A percentile compares a stretch with the other conserved stretches of the same genome.
Evolutionary conservation across 2,329 filamentous ascomycete genomes (phyloP).

Genomic region (Myrmaecium sp.): DNA sequence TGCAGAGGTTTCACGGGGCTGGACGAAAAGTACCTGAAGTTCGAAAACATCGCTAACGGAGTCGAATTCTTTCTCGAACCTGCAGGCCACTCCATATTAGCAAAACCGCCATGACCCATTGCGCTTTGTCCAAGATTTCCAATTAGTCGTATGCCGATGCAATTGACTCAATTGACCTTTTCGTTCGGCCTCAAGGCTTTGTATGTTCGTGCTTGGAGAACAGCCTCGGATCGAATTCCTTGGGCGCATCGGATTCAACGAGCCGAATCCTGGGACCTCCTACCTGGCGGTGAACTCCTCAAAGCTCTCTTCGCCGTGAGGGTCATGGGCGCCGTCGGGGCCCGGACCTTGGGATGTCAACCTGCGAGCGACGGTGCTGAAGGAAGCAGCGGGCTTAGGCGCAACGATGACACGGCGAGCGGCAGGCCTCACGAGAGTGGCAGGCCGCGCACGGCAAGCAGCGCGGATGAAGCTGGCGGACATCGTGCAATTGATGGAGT

Average conservation of each 20-base stretch:
- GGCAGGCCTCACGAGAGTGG: conserved; percentile 45
- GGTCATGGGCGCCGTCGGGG: conserved; percentile 23
- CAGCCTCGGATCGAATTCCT: too few species aligned
- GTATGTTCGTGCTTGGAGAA: too few species aligned
- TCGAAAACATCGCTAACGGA: conserved; percentile 96
- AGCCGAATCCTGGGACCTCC: conserved; percentile 10
- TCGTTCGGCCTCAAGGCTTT: too few species aligned
- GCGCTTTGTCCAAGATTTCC: too few species aligned
- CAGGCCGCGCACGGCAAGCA: conserved; percentile 47
- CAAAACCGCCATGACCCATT: too few species aligned
- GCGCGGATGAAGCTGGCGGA: conserved; percentile 53
- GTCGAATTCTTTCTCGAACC: conserved; percentile 99
- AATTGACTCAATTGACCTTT: too few species aligned
- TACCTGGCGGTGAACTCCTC: conserved; percentile 98
- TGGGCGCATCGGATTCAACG: too few species aligned
- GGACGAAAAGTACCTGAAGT: conserved; percentile 61
- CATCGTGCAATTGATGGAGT: too few species aligned
- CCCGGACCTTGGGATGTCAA: too few species aligned
- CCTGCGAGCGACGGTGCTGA: conserved; percentile 33
- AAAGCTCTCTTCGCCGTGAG: conserved; percentile 87
- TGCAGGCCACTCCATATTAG: too few species aligned
- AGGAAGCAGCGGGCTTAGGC: conserved; percentile 10
- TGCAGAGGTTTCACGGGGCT: conserved; percentile 1
- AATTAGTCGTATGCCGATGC: too few species aligned
- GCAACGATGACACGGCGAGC: conserved; percentile 30